Evolutionary conservation across 2,329 filamentous ascomycete species (phyloP).

Genomic region (Colletotrichum brevisporum): DNA sequence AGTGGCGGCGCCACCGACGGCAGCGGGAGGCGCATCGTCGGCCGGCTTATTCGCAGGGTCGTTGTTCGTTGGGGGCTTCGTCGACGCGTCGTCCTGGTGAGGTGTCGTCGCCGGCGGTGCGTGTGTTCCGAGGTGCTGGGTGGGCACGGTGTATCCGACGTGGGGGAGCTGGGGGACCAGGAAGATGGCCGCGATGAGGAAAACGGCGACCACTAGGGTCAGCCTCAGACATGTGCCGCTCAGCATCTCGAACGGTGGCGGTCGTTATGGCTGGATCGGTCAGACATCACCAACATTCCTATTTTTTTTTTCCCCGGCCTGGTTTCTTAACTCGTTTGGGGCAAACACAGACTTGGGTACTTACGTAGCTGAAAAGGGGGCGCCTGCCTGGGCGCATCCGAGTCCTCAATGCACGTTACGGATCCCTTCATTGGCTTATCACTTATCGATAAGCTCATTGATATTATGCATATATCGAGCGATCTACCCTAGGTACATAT

Average conservation of each 20-base stretch:
- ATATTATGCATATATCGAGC: not conserved
- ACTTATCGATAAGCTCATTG: not conserved
- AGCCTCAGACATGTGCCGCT: slow-evolving; percentile 33
- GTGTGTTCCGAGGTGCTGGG: not conserved
- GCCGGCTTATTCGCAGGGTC: not conserved
- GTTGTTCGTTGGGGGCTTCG: no score
- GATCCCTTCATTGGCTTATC: not conserved
- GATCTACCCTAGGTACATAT: no score
- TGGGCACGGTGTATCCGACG: slow-evolving; percentile 23
- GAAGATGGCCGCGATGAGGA: slow-evolving; percentile 37
- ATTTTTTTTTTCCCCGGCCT: not conserved
- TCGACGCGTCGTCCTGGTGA: not conserved
- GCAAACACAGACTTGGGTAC: not conserved
- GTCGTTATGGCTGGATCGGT: slow-evolving; percentile 2
- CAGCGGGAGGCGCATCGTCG: not conserved
- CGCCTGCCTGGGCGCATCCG: not conserved
- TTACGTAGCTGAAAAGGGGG: not conserved
- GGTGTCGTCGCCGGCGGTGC: not conserved
- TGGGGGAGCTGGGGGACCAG: slow-evolving; percentile 35
- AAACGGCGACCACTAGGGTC: slow-evolving; percentile 34
- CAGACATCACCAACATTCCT: slow-evolving; percentile 16
- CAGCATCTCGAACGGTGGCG: slow-evolving; percentile 8
- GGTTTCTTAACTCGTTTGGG: not conserved
- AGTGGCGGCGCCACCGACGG: not conserved
- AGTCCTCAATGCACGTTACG: not conserved